phyloP scores from a whole-genome alignment of 164 flowering plant species.

The Sedum album region DNA sequence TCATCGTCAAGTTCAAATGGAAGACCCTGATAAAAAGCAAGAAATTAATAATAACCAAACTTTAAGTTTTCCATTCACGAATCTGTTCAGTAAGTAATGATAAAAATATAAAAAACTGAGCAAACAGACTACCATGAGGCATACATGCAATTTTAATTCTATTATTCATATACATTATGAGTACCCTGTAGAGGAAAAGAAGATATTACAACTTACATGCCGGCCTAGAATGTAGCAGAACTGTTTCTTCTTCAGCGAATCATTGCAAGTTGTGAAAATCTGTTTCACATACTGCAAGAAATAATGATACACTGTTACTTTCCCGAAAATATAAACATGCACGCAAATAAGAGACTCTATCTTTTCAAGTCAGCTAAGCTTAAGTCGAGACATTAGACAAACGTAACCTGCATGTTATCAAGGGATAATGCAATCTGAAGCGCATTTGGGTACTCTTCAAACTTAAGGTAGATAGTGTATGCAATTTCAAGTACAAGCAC shows the following conservation, averaged over 20 bases:
- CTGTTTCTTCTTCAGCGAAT: constrained; percentile 59
- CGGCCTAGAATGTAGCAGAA: constrained; percentile 86
- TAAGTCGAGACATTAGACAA: background rate
- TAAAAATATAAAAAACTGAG: too few relatives aligned
- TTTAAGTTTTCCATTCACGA: background rate
- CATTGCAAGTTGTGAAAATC: constrained; percentile 56
- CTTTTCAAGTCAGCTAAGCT: background rate
- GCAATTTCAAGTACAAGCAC: constrained; percentile 79
- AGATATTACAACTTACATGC: constrained; percentile 53
- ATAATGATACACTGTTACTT: background rate
- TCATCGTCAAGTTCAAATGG: constrained; percentile 71
- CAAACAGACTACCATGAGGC: background rate
- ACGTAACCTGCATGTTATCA: constrained; percentile 68
- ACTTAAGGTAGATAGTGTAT: constrained; percentile 67
- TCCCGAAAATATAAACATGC: constrained; percentile 18
- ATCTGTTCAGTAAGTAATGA: too few relatives aligned
- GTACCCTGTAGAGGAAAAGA: background rate
- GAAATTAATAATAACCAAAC: background rate
- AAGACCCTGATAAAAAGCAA: constrained; percentile 40
- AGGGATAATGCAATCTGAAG: constrained; percentile 82
- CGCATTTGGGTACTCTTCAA: constrained; percentile 72
- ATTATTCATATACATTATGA: background rate
- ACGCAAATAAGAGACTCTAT: background rate
- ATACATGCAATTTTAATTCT: background rate
- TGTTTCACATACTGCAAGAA: constrained; percentile 74